A percentile compares a stretch with the other conserved stretches of the same genome.
Conservation (phyloP, 1,284 basidiomycete genomes). For the Malassezia sympodialis region DNA sequence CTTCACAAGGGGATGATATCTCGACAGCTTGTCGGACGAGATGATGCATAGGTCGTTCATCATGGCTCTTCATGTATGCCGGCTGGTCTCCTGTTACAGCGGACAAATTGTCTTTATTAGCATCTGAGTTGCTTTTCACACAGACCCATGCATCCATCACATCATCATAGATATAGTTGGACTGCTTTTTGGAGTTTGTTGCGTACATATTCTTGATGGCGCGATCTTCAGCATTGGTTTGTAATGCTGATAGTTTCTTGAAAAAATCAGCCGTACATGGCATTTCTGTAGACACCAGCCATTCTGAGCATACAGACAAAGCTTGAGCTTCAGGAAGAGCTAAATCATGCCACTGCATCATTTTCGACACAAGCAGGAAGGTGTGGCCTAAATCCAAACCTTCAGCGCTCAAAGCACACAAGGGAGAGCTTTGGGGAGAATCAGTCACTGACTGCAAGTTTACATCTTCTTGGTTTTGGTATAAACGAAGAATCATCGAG, state of each 20-base stretch:
- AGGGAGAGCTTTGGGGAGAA: constrained; percentile 9
- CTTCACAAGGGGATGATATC: neutral
- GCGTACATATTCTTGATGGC: neutral
- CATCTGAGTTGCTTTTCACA: neutral
- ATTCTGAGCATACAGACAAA: constrained; percentile 6
- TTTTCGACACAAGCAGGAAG: constrained; percentile 8
- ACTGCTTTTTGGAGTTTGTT: neutral
- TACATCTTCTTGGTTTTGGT: neutral
- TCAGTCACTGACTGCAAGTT: constrained; percentile 2
- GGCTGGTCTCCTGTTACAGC: neutral
- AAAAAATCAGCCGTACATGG: constrained; percentile 5
- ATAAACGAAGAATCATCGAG: neutral
- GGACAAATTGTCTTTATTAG: neutral
- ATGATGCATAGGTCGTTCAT: neutral
- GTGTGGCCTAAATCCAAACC: constrained; percentile 9
- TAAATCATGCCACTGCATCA: constrained; percentile 12
- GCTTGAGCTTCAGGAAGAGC: constrained; percentile 13
- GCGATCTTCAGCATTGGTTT: constrained; percentile 10
- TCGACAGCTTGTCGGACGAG: neutral
- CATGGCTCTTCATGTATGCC: neutral
- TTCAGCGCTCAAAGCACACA: constrained; percentile 3
- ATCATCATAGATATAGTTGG: constrained; percentile 11
- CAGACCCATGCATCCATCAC: constrained; percentile 12
- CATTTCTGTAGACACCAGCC: neutral
- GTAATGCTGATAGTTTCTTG: neutral